Percentiles rank a stretch among this genome's conserved stretches.
Conservation (phyloP, 805 yeast species). For the Suhomyces faveliae region DNA sequence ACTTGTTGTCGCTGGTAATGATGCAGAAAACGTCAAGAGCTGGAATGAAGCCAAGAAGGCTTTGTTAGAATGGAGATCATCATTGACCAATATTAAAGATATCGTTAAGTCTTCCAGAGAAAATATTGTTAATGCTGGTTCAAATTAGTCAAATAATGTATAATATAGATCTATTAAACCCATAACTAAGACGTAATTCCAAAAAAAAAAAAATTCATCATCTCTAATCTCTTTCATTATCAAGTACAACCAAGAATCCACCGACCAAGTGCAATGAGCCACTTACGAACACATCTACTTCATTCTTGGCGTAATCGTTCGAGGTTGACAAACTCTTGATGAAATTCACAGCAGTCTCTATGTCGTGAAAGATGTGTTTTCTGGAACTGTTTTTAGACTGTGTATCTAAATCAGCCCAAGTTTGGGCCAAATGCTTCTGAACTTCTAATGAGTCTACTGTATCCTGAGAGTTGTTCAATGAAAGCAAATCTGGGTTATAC, state of each 20-base stretch:
- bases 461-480: slow-evolving; percentile 78
- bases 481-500: slow-evolving; percentile 79
- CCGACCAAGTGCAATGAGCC: slow-evolving; percentile 96
- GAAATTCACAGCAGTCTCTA: slow-evolving; percentile 67
- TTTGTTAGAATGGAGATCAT: slow-evolving; percentile 38
- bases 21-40: slow-evolving; percentile 27
- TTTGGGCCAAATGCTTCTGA: slow-evolving; percentile 69
- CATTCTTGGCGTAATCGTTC: slow-evolving; percentile 19
- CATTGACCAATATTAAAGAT: slow-evolving; percentile 41
- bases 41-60: slow-evolving; percentile 37
- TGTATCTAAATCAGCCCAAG: slow-evolving; percentile 60
- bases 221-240: slow-evolving; percentile 36
- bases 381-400: slow-evolving; percentile 26
- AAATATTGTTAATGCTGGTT: slow-evolving; percentile 32
- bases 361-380: slow-evolving; percentile 61
- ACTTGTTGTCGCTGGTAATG: slow-evolving; percentile 39
- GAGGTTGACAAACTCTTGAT: slow-evolving; percentile 45
- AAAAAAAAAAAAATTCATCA: not conserved
- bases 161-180: slow-evolving; percentile 5
- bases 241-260: slow-evolving; percentile 84
- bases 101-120: slow-evolving; percentile 44
- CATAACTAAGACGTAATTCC: not conserved
- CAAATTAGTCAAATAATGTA: slow-evolving; percentile 10
- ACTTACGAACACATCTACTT: slow-evolving; percentile 78
- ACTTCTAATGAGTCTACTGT: slow-evolving; percentile 77